These are phyloP conservation scores for Neonothopanus nambi DNA, from an alignment of 1,284 basidiomycete species.

Conservation along the genomic window DNA sequence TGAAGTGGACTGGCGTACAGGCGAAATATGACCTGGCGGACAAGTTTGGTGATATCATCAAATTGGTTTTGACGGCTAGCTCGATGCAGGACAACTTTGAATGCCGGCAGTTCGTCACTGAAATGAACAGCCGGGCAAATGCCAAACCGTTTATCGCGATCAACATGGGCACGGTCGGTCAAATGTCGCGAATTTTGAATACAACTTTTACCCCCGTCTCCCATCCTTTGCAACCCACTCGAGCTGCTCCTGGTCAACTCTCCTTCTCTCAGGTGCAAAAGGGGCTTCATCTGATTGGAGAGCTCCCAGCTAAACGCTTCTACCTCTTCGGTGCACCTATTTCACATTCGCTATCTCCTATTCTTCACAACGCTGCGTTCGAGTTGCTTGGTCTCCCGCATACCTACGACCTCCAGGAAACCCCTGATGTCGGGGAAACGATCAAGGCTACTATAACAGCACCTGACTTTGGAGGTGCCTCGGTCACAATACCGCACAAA, in stretches of 20 bases:
- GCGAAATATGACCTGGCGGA: constrained; percentile 70
- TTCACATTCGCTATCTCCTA: constrained; percentile 87
- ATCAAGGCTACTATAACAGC: constrained; percentile 65
- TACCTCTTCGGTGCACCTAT: constrained; percentile 92
- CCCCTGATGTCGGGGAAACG: constrained; percentile 62
- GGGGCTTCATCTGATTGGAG: constrained; percentile 80
- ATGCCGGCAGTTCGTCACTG: constrained; percentile 72
- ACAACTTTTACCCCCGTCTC: constrained; percentile 87
- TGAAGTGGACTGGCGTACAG: constrained; percentile 79
- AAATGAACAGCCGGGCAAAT: constrained; percentile 38
- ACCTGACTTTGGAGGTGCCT: constrained; percentile 89
- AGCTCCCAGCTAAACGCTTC: constrained; percentile 72
- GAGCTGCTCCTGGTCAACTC: constrained; percentile 92
- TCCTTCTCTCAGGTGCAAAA: constrained; percentile 85
- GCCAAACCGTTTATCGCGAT: constrained; percentile 88
- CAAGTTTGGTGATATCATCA: constrained; percentile 84
- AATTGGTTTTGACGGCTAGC: constrained; percentile 87
- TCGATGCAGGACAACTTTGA: constrained; percentile 79
- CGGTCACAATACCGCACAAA: constrained; percentile 95
- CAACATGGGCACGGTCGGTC: constrained; percentile 91
- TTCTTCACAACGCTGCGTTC: constrained; percentile 92
- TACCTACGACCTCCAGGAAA: constrained; percentile 79
- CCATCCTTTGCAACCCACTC: constrained; percentile 80
- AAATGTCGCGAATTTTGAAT: constrained; percentile 90
- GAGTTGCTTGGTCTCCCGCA: constrained; percentile 81